phyloP scores from a whole-genome alignment of 306 rosid genomes.

The Trifolium pratense region DNA sequence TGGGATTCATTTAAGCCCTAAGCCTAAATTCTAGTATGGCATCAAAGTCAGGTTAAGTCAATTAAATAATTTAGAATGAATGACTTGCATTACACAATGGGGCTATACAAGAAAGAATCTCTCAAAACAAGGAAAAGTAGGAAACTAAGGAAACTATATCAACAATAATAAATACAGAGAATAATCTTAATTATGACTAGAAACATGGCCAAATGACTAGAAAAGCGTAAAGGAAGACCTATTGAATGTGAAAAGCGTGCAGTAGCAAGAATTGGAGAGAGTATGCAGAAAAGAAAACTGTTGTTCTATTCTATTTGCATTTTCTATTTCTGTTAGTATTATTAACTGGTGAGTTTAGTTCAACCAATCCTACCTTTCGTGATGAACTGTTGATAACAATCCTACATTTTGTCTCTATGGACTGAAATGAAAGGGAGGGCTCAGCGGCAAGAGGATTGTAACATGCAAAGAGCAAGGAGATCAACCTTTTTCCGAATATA shows the following conservation, averaged over 20 bases:
- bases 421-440: background rate
- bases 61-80: slow-evolving; percentile 5
- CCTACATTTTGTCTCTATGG: background rate
- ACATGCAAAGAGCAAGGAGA: background rate
- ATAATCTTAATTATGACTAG: background rate
- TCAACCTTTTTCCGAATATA: background rate
- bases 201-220: background rate
- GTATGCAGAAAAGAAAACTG: background rate
- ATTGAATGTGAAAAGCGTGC: background rate
- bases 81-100: background rate
- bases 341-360: background rate
- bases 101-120: background rate
- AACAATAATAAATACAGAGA: background rate
- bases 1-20: background rate
- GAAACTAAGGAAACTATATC: background rate
- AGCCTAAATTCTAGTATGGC: background rate
- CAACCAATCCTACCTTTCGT: background rate
- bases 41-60: background rate
- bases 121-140: background rate
- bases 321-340: background rate
- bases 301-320: background rate
- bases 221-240: background rate
- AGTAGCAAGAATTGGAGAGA: background rate
- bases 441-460: background rate
- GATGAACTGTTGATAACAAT: background rate